Evolutionary conservation across 2,329 filamentous ascomycete genomes (phyloP).

Genomic region (Verticillium longisporum): DNA sequence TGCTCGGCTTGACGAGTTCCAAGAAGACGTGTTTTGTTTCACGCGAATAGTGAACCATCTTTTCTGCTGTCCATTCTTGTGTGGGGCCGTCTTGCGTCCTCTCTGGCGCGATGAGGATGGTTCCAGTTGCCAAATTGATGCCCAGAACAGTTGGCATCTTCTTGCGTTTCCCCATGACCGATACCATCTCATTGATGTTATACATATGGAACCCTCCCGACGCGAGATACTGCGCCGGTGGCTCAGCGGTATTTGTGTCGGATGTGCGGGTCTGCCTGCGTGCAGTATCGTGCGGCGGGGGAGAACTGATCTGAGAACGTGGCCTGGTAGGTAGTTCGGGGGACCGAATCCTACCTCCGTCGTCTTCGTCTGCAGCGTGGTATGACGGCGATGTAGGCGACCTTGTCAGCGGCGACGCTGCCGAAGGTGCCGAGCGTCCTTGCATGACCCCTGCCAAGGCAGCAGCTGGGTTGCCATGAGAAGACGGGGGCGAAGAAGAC

Average conservation of each 20-base stretch:
- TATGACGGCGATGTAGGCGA: background rate
- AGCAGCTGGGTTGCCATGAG: conserved; percentile 39
- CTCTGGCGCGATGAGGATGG: conserved; percentile 86
- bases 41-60: conserved; percentile 94
- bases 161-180: conserved; percentile 93
- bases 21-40: conserved; percentile 98
- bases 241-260: background rate
- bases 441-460: conserved; percentile 52
- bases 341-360: conserved; percentile 23
- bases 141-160: conserved; percentile 97
- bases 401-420: conserved; percentile 44
- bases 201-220: conserved; percentile 88
- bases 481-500: conserved; percentile 6
- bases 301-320: conserved; percentile 14
- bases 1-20: conserved; percentile 85
- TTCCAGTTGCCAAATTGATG: conserved; percentile 82
- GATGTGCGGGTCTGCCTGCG: conserved; percentile 12
- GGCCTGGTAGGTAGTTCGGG: conserved; percentile 31
- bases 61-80: conserved; percentile 90
- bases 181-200: conserved; percentile 95
- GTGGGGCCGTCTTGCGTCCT: conserved; percentile 74
- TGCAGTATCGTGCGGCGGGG: conserved; percentile 15
- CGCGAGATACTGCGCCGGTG: background rate
- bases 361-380: conserved; percentile 16
- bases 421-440: conserved; percentile 31